These are phyloP conservation scores for Lactarius sp. DNA, from an alignment of 768 basidiomycete genomes.

Conservation along the genomic window DNA sequence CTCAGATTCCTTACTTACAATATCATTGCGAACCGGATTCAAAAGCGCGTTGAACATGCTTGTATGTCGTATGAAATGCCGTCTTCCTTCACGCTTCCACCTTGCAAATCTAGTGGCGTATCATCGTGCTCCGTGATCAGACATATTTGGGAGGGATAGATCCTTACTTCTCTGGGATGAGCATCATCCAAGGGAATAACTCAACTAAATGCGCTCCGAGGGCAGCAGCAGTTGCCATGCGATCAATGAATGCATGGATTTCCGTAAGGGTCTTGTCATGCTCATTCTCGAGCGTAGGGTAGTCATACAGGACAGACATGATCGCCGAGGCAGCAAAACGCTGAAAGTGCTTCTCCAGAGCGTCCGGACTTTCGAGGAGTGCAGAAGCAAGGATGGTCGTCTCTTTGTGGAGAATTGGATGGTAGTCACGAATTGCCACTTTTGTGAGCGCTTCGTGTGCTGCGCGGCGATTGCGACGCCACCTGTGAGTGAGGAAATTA, in stretches of 20 bases:
- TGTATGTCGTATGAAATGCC: no score
- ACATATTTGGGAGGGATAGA: not conserved
- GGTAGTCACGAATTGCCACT: conserved; percentile 8
- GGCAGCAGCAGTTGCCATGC: not conserved
- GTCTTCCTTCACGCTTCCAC: not conserved
- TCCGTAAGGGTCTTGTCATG: no score
- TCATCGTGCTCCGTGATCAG: no score
- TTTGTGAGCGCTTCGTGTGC: conserved; percentile 15
- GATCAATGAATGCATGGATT: conserved; percentile 1
- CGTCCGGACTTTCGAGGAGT: not conserved
- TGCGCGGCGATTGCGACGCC: conserved; percentile 6
- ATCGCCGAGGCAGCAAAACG: conserved; percentile 9
- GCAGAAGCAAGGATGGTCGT: not conserved
- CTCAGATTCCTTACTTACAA: not conserved
- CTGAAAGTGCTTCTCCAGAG: not conserved
- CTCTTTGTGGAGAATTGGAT: conserved; percentile 2
- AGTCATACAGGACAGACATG: conserved; percentile 8
- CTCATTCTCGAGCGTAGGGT: no score
- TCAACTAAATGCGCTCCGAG: no score
- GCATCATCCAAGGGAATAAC: no score
- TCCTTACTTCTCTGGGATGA: conserved; percentile 6
- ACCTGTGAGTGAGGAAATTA: conserved; percentile 5
- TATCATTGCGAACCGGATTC: no score
- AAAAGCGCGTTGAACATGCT: no score
- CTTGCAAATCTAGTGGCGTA: no score